Percentiles rank a stretch among this genome's conserved stretches.
Evolutionary conservation across 176 grass and related monocot genomes (phyloP).

Genomic region (Triticum turgidum): DNA sequence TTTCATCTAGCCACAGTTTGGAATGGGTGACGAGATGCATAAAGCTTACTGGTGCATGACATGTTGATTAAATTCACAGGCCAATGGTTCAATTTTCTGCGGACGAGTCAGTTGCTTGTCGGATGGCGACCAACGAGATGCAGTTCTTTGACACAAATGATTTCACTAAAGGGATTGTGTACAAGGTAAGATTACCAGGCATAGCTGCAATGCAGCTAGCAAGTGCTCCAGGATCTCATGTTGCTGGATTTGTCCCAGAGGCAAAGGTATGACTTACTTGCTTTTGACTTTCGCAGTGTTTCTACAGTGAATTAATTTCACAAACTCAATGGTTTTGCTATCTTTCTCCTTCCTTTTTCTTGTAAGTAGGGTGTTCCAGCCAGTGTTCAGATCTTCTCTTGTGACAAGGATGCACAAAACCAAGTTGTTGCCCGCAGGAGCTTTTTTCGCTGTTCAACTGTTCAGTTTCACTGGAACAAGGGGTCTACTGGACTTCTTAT

Average conservation of each 20-base stretch:
- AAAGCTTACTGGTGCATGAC: conserved; percentile 29
- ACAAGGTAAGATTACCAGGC: conserved; percentile 69
- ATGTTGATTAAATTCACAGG: conserved; percentile 59
- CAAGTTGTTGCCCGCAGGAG: conserved; percentile 80
- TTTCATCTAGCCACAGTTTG: neutral
- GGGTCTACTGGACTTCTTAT: conserved; percentile 77
- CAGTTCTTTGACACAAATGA: conserved; percentile 86
- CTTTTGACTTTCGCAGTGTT: conserved; percentile 12
- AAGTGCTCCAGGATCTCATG: conserved; percentile 71
- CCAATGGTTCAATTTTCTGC: conserved; percentile 82
- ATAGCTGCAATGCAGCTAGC: conserved; percentile 79
- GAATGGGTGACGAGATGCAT: neutral
- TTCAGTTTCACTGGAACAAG: conserved; percentile 81
- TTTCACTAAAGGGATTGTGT: conserved; percentile 71
- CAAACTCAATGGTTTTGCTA: neutral
- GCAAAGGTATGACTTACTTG: conserved; percentile 55
- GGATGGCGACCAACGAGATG: conserved; percentile 86
- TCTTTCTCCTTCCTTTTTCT: neutral
- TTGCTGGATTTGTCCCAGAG: conserved; percentile 81
- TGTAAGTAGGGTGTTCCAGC: conserved; percentile 76
- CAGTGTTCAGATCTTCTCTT: conserved; percentile 88
- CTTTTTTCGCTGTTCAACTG: conserved; percentile 85
- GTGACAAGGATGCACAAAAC: conserved; percentile 68
- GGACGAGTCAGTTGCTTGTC: conserved; percentile 83
- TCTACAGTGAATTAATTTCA: conserved; percentile 21